Evolutionary conservation across 1,284 basidiomycete species (phyloP).

Genomic region (Ustilago lituana): DNA sequence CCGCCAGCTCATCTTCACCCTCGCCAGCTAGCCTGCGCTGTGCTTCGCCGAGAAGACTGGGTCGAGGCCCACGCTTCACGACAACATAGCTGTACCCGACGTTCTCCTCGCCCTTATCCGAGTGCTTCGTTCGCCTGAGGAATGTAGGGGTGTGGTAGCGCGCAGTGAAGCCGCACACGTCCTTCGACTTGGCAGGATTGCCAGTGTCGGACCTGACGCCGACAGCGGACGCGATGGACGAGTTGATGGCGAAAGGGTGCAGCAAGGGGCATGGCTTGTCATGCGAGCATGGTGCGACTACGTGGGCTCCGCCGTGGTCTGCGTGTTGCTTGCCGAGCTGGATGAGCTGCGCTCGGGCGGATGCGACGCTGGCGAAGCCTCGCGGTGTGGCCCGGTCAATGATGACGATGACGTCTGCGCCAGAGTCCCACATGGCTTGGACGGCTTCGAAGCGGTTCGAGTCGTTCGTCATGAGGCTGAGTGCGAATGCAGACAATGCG

Average conservation of each 20-base stretch:
- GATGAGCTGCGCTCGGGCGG: conserved; percentile 82
- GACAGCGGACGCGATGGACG: conserved; percentile 11
- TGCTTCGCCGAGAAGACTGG: conserved; percentile 53
- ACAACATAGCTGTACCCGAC: conserved; percentile 90
- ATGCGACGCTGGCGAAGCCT: conserved; percentile 84
- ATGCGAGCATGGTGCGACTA: conserved; percentile 86
- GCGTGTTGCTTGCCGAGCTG: conserved; percentile 70
- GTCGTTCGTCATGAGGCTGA: conserved; percentile 77
- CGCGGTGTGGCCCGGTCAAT: conserved; percentile 82
- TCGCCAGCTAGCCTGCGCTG: conserved; percentile 2
- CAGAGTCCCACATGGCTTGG: conserved; percentile 87
- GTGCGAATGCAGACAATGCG: conserved; percentile 84
- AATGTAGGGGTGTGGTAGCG: conserved; percentile 85
- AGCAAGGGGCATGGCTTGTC: conserved; percentile 83
- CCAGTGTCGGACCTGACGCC: conserved; percentile 23
- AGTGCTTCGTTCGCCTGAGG: conserved; percentile 86
- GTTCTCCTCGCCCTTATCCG: conserved; percentile 82
- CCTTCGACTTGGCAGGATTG: conserved; percentile 63
- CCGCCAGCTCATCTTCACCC: background rate
- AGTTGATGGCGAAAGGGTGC: conserved; percentile 45
- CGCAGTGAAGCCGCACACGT: conserved; percentile 85
- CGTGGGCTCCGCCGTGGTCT: conserved; percentile 71
- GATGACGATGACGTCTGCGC: conserved; percentile 75
- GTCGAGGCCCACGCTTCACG: conserved; percentile 81
- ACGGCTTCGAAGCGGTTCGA: conserved; percentile 76